Percentiles rank a stretch among this genome's conserved stretches.
phyloP scores from a whole-genome alignment of 2,329 filamentous ascomycete genomes.

The Catunica adiposa region DNA sequence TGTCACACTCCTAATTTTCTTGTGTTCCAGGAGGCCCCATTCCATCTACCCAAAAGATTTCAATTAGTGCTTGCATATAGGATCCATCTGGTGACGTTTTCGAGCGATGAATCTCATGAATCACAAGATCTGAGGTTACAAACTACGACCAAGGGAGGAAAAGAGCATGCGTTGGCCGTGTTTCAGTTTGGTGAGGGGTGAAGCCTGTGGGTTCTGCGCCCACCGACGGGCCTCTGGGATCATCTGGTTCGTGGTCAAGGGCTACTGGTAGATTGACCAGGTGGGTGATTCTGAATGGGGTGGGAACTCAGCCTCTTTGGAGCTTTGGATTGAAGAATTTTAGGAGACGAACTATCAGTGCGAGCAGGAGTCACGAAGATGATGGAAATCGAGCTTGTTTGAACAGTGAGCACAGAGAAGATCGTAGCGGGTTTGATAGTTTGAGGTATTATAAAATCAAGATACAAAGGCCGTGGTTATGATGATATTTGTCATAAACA shows the following conservation, averaged over 20 bases:
- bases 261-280: background rate
- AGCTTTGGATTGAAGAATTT: background rate
- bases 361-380: no score
- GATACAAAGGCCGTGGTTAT: background rate
- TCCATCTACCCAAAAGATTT: background rate
- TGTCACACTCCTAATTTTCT: no score
- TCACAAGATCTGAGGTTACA: background rate
- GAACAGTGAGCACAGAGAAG: no score
- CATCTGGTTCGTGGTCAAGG: background rate
- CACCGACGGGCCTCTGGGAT: background rate
- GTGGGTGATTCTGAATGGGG: background rate
- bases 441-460: background rate
- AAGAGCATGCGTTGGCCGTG: constrained; percentile 3
- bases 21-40: no score
- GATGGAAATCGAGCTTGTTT: no score
- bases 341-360: background rate
- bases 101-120: background rate
- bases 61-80: background rate
- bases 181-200: constrained; percentile 5
- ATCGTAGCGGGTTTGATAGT: no score
- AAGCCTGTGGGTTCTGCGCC: background rate
- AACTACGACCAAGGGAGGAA: background rate
- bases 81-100: background rate
- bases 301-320: no score
- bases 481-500: no score